Evolutionary conservation across 495 filamentous ascomycete species (phyloP).

Genomic region (Polyplosphaeria fusca): DNA sequence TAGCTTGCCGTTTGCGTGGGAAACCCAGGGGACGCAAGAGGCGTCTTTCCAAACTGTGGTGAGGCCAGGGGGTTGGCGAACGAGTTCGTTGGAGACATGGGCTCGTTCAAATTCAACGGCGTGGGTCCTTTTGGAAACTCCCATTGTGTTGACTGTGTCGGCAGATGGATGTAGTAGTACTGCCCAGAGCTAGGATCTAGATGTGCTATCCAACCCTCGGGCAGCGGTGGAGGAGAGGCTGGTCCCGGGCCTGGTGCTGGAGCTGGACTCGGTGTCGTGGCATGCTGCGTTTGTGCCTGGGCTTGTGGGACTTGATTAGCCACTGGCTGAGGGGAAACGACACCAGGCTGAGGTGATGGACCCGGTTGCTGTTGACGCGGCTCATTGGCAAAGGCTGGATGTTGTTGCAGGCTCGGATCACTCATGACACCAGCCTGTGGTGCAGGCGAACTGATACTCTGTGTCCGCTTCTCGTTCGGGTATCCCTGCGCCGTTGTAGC

Average conservation of each 20-base stretch:
- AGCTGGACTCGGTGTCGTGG: conserved; percentile 41
- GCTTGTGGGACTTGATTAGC: conserved; percentile 13
- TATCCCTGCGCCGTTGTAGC: conserved; percentile 57
- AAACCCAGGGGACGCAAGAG: conserved; percentile 60
- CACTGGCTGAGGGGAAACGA: conserved; percentile 18
- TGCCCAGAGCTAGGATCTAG: conserved; percentile 92
- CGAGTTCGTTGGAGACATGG: conserved; percentile 75
- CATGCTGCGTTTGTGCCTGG: conserved; percentile 8
- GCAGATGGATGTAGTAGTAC: conserved; percentile 97
- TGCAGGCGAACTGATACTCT: conserved; percentile 35
- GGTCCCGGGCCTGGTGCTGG: conserved; percentile 62
- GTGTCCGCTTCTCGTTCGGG: conserved; percentile 67
- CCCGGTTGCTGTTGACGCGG: conserved; percentile 41
- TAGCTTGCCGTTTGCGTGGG: conserved; percentile 60
- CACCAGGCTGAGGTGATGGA: conserved; percentile 38
- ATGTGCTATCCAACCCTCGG: conserved; percentile 98
- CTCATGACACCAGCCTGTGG: conserved; percentile 20
- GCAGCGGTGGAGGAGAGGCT: conserved; percentile 82
- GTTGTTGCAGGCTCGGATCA: conserved; percentile 51
- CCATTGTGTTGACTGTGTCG: conserved; percentile 96
- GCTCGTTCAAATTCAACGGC: conserved; percentile 74
- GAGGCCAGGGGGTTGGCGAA: conserved; percentile 72
- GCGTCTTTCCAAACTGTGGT: conserved; percentile 67
- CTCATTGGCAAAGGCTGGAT: conserved; percentile 89
- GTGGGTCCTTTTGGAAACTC: conserved; percentile 94